Conservation (phyloP, 2,329 filamentous ascomycete genomes). For the Aspergillus udagawae region DNA sequence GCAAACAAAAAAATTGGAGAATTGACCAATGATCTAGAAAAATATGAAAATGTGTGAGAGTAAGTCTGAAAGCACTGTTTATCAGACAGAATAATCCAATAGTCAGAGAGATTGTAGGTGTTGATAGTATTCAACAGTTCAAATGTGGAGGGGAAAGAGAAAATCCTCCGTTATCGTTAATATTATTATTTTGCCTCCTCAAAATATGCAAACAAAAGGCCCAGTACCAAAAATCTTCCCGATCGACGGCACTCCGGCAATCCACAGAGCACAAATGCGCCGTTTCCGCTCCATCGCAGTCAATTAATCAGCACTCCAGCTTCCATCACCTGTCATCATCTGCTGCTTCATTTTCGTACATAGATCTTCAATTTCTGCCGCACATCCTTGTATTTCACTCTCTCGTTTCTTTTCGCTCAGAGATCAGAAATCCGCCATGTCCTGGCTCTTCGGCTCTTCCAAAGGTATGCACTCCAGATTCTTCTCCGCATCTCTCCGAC, state of each 20-base stretch:
- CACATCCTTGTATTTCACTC: not conserved
- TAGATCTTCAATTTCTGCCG: not conserved
- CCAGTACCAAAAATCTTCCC: conserved; percentile 8
- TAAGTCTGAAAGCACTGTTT: too few species aligned
- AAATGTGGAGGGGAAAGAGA: conserved; percentile 8
- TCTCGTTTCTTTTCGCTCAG: not conserved
- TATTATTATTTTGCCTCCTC: not conserved
- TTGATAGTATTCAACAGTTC: not conserved
- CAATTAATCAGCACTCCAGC: conserved; percentile 17
- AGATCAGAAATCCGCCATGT: conserved; percentile 21
- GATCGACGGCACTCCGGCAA: conserved; percentile 16
- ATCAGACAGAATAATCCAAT: not conserved
- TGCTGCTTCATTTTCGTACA: not conserved
- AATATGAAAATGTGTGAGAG: not conserved
- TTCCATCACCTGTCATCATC: not conserved
- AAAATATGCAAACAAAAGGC: conserved; percentile 13
- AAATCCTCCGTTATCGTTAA: conserved; percentile 1
- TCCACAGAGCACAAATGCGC: conserved; percentile 16
- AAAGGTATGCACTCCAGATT: conserved; percentile 21
- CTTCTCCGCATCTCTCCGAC: conserved; percentile 2
- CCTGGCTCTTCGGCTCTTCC: conserved; percentile 35
- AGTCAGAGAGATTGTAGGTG: not conserved
- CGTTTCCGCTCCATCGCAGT: conserved; percentile 7
- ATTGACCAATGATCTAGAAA: not conserved
- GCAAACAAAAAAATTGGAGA: conserved; percentile 3